phyloP scores from a whole-genome alignment of 176 grass and related monocot genomes.

The Cenchrus purpureus region DNA sequence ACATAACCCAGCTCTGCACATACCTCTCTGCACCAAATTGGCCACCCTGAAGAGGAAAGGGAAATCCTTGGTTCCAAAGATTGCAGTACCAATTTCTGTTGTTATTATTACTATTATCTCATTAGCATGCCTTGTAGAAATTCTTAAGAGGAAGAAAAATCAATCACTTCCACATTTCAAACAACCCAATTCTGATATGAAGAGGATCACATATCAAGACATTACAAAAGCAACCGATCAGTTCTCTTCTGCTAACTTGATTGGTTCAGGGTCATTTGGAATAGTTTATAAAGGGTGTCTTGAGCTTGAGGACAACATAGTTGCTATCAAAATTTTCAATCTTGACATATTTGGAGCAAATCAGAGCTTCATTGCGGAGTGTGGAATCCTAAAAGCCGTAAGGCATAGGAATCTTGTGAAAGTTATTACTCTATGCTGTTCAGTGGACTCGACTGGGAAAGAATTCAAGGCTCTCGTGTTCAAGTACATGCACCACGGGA shows the following conservation, averaged over 20 bases:
- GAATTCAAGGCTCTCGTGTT: conserved; percentile 64
- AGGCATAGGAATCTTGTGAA: conserved; percentile 54
- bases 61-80: neutral
- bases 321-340: conserved; percentile 58
- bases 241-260: conserved; percentile 46
- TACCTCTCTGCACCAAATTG: conserved; percentile 27
- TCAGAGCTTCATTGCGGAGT: conserved; percentile 49
- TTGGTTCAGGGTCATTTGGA: conserved; percentile 51
- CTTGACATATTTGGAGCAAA: conserved; percentile 38
- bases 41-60: neutral
- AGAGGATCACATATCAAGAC: conserved; percentile 40
- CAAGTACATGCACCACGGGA: conserved; percentile 61
- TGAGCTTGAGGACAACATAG: neutral
- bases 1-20: neutral
- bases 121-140: neutral
- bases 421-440: conserved; percentile 50
- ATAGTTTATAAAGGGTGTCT: conserved; percentile 51
- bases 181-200: neutral
- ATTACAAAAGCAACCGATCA: conserved; percentile 40
- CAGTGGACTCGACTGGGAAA: conserved; percentile 41
- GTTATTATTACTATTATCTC: neutral
- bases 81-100: conserved; percentile 4
- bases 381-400: conserved; percentile 39
- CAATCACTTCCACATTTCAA: neutral
- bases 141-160: neutral